phyloP scores from a whole-genome alignment of 805 yeast genomes.

The Starmerella powellii region DNA sequence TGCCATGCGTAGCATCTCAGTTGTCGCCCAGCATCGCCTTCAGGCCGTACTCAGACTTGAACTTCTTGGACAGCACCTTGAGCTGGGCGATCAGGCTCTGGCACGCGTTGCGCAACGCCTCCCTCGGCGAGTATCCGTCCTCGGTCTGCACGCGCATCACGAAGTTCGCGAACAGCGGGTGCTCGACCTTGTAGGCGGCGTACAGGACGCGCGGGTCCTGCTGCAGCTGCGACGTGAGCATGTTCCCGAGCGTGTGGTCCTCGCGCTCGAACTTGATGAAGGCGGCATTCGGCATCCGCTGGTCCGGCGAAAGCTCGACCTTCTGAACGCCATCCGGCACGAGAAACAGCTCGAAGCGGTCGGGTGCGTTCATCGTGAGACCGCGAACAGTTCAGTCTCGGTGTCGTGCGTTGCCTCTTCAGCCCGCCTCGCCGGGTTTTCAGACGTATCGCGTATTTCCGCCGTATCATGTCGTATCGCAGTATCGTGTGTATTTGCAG shows the following conservation, averaged over 20 bases:
- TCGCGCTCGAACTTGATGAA: conserved; percentile 89
- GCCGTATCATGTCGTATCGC: too few species aligned
- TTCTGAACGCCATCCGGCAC: conserved; percentile 97
- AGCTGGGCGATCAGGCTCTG: conserved; percentile 68
- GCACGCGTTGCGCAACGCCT: conserved; percentile 84
- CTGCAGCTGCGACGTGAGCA: conserved; percentile 73
- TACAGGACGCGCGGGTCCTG: conserved; percentile 82
- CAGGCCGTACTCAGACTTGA: conserved; percentile 86
- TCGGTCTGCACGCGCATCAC: conserved; percentile 91
- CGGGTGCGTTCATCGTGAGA: conserved; percentile 85
- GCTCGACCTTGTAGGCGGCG: conserved; percentile 96
- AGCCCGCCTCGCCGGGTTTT: too few species aligned
- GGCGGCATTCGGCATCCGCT: conserved; percentile 90
- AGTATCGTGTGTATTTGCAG: too few species aligned
- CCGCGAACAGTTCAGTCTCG: background rate
- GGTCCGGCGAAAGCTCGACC: conserved; percentile 82
- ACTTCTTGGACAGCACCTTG: conserved; percentile 59
- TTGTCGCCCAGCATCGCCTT: conserved; percentile 41
- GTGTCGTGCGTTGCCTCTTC: background rate
- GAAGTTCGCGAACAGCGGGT: conserved; percentile 92
- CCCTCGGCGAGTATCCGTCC: conserved; percentile 84
- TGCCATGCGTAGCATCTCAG: background rate
- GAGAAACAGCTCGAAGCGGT: conserved; percentile 90
- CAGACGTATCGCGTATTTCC: too few species aligned
- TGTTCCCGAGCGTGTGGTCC: conserved; percentile 91